These are phyloP conservation scores for Melampsora larici-populina DNA, from an alignment of 1,284 basidiomycete species.

Conservation along the genomic window DNA sequence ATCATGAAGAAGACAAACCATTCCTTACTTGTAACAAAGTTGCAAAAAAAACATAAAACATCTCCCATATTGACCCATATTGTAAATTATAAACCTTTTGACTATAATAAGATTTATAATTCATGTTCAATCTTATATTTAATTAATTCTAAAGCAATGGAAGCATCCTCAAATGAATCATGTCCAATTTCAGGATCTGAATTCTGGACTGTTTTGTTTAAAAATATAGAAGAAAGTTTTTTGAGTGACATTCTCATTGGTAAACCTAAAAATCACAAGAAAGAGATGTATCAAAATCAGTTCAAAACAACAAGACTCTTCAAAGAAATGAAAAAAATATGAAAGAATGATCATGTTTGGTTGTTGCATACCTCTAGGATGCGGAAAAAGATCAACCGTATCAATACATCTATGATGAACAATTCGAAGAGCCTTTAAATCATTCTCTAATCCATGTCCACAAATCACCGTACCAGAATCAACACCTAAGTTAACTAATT, in stretches of 20 bases:
- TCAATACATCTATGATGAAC: constrained; percentile 77
- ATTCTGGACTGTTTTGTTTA: constrained; percentile 13
- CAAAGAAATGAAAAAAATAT: neutral
- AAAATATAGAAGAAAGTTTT: constrained; percentile 10
- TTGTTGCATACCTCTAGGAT: constrained; percentile 1
- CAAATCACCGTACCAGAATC: constrained; percentile 74
- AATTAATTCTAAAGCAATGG: constrained; percentile 10
- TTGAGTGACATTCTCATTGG: constrained; percentile 21
- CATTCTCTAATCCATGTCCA: constrained; percentile 70
- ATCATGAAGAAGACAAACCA: no score
- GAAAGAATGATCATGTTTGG: neutral
- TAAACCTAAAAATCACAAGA: constrained; percentile 5
- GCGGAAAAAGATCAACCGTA: constrained; percentile 58
- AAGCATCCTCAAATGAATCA: constrained; percentile 18
- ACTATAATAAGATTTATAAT: no score
- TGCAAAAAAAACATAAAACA: no score
- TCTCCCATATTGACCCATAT: no score
- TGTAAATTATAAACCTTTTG: no score
- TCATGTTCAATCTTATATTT: constrained; percentile 19
- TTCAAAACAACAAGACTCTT: neutral
- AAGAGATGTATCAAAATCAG: neutral
- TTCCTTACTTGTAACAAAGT: no score
- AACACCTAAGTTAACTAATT: constrained; percentile 65
- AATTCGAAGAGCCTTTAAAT: constrained; percentile 77
- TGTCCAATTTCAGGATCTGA: neutral